phyloP scores from a whole-genome alignment of 306 rosid genomes.

The Begonia loranthoides region DNA sequence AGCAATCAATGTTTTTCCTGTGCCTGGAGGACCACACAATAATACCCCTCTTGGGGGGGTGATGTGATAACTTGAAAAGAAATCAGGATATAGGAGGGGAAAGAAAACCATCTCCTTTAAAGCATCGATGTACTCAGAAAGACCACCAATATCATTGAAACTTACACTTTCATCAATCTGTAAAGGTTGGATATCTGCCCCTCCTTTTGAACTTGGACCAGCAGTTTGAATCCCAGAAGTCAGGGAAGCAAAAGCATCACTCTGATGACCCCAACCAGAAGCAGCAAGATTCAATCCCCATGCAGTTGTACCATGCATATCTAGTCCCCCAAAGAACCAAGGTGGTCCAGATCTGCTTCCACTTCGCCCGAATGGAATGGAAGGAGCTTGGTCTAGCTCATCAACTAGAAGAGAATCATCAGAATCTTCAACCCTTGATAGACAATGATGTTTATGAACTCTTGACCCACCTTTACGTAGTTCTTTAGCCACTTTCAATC shows the following conservation, averaged over 20 bases:
- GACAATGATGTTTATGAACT: constrained; percentile 75
- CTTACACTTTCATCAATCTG: constrained; percentile 94
- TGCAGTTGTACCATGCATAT: constrained; percentile 75
- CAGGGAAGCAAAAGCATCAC: constrained; percentile 62
- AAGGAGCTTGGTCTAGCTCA: constrained; percentile 93
- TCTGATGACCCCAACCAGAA: constrained; percentile 99
- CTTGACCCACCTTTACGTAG: constrained; percentile 84
- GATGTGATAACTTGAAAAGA: constrained; percentile 66
- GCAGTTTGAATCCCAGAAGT: constrained; percentile 95
- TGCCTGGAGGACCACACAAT: constrained; percentile 92
- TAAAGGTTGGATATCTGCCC: constrained; percentile 95
- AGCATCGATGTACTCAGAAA: constrained; percentile 79
- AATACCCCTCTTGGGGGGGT: constrained; percentile 88
- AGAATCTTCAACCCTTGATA: constrained; percentile 75
- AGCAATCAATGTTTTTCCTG: constrained; percentile 84
- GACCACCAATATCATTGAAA: constrained; percentile 93
- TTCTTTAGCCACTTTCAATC: constrained; percentile 82
- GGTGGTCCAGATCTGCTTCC: constrained; percentile 91
- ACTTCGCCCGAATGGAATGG: constrained; percentile 84
- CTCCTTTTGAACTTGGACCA: constrained; percentile 99
- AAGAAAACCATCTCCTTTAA: constrained; percentile 86
- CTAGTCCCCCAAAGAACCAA: constrained; percentile 92
- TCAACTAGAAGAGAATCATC: constrained; percentile 98
- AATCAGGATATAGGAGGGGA: constrained; percentile 85
- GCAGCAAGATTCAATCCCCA: constrained; percentile 94